Evolutionary conservation across 192 early-diverging fungal genomes (phyloP), one percentile per base, ranked within the genome.

Genomic region (Pilobolus umbonatus): DNA sequence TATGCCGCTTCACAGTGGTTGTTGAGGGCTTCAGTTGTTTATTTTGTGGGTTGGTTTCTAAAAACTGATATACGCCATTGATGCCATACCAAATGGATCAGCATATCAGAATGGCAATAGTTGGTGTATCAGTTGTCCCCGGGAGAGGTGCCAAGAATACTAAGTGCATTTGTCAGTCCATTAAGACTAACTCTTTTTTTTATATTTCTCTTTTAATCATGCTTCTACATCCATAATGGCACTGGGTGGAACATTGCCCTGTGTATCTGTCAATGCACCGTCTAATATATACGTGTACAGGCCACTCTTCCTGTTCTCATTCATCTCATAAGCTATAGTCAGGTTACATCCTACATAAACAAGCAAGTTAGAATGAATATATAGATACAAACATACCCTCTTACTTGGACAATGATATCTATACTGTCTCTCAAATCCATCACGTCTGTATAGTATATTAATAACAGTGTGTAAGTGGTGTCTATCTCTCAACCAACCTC

Each of bases 211-310:
- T n/a, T n/a, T n/a, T n/a, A n/a, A n/a, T n/a, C n/a, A n/a, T 36
- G 51, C 19, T 42, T 19, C 38, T 48, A 47, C 32, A 39, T 61
- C 49, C 4, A 48, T 30, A 19, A 69, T 57, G 11, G 68, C 62
- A 38, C 61, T 52, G 7, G 29, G 49, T 22, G 69, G 69, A 8
- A 57, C 59, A 24, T 66, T 73, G 15, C 81, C 78, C 64, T 83
- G 81, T 30, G 68, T 68, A 48, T 83, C 74, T 21, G 71, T 79
- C 60, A 83, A 51, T 10, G 78, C 69, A 25, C 78, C 76, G 36
- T 83, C 76, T 21, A 80, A 63, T 45, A 83, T 70, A 65, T 83
- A 83, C 9, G 81, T 83, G 42, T 77, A 80, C 4, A 67, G 67
- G 2, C 81, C 81, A 14, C 57, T 49, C 48, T 80, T 80, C 3